phyloP scores from a whole-genome alignment of 352 stramenopile species.

The Phytophthora pistaciae region DNA sequence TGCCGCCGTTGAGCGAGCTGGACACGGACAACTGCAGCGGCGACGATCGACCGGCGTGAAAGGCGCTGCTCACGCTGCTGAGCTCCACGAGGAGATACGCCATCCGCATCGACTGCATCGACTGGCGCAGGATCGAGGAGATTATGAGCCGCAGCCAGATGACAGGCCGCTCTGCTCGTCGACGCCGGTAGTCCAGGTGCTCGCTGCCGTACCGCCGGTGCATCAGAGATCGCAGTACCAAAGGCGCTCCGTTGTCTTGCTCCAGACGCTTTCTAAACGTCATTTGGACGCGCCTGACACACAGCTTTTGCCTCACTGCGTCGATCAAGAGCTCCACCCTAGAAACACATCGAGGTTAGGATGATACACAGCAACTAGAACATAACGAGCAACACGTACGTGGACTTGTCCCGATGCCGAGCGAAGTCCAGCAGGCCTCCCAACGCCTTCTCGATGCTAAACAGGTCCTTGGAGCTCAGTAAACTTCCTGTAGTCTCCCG shows the following conservation, averaged over 20 bases:
- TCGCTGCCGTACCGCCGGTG: slow-evolving; percentile 65
- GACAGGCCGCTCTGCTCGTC: slow-evolving; percentile 52
- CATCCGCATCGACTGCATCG: slow-evolving; percentile 41
- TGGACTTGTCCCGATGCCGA: slow-evolving; percentile 65
- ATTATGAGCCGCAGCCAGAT: slow-evolving; percentile 74
- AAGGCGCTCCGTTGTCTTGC: slow-evolving; percentile 67
- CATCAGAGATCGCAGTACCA: slow-evolving; percentile 81
- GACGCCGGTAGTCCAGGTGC: slow-evolving; percentile 32
- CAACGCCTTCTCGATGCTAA: slow-evolving; percentile 74
- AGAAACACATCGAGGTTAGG: background rate
- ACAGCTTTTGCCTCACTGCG: slow-evolving; percentile 73
- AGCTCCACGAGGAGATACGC: slow-evolving; percentile 52
- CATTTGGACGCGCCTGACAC: slow-evolving; percentile 74
- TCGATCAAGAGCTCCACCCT: slow-evolving; percentile 77
- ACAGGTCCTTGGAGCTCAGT: slow-evolving; percentile 67
- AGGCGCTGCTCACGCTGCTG: slow-evolving; percentile 52
- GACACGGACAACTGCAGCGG: slow-evolving; percentile 32
- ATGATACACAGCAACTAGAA: background rate
- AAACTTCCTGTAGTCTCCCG: slow-evolving; percentile 61
- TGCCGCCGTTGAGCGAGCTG: slow-evolving; percentile 60
- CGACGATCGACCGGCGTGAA: slow-evolving; percentile 24
- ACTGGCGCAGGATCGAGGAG: slow-evolving; percentile 58
- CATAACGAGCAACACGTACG: slow-evolving; percentile 33
- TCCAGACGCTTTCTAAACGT: slow-evolving; percentile 76
- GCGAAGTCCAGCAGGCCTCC: slow-evolving; percentile 68